These are phyloP conservation scores for Glycyrrhiza uralensis DNA, from an alignment of 306 rosid genomes.

Conservation along the genomic window DNA sequence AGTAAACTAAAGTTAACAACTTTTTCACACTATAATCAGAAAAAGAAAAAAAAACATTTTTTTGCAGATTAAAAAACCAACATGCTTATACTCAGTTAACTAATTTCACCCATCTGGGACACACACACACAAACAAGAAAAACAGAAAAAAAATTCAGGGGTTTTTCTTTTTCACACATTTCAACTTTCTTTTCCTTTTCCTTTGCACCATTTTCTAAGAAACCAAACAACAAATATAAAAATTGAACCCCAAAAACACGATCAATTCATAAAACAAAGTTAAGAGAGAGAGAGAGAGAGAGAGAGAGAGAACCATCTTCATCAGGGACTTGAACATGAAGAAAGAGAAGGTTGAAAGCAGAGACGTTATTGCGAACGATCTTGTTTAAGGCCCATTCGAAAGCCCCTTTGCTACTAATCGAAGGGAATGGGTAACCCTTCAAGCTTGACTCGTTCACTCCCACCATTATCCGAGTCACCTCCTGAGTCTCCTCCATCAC, in stretches of 20 bases:
- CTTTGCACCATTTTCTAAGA: slow-evolving; percentile 3
- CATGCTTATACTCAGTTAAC: too few relatives aligned
- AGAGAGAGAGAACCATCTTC: slow-evolving; percentile 67
- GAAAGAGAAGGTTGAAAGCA: slow-evolving; percentile 69
- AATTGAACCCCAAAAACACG: background rate
- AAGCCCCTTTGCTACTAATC: slow-evolving; percentile 84
- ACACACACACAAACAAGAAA: background rate
- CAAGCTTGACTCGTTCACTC: slow-evolving; percentile 85
- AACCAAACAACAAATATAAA: slow-evolving; percentile 15
- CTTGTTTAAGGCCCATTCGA: slow-evolving; percentile 83
- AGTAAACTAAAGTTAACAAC: too few relatives aligned
- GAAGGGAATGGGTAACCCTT: slow-evolving; percentile 87
- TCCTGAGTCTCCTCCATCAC: slow-evolving; percentile 23
- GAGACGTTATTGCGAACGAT: slow-evolving; percentile 65
- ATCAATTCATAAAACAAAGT: background rate
- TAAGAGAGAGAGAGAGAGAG: background rate
- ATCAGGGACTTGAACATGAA: slow-evolving; percentile 89
- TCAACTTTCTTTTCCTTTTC: background rate
- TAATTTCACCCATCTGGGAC: too few relatives aligned
- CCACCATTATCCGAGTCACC: slow-evolving; percentile 70
- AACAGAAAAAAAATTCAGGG: background rate
- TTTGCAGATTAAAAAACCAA: too few relatives aligned
- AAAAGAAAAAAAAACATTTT: too few relatives aligned
- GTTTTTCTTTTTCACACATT: too few relatives aligned
- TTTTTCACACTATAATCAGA: too few relatives aligned